phyloP scores from a whole-genome alignment of 2,329 filamentous ascomycete species.

The Pyrenochaeta sp. region DNA sequence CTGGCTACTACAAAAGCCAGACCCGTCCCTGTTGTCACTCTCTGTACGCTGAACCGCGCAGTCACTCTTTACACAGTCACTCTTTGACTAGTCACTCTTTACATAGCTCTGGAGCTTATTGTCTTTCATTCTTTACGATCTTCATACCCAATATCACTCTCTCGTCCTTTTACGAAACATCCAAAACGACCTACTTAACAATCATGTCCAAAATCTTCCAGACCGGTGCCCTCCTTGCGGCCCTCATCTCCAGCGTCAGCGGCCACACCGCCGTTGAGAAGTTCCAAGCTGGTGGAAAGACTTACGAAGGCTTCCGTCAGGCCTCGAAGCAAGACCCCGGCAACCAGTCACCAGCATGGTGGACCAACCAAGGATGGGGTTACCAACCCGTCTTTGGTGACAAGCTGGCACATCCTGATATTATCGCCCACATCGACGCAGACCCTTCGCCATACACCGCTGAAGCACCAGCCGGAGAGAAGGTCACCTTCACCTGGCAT shows the following conservation, averaged over 20 bases:
- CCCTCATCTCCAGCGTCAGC: constrained; percentile 30
- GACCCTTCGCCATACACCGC: constrained; percentile 38
- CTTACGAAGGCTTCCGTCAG: constrained; percentile 38
- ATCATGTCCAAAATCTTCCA: constrained; percentile 39
- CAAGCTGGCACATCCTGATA: constrained; percentile 35
- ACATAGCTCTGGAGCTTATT: constrained; percentile 42
- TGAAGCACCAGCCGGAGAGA: constrained; percentile 34
- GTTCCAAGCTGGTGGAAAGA: constrained; percentile 34
- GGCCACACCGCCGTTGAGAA: constrained; percentile 39
- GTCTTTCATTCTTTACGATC: neutral
- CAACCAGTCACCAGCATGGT: constrained; percentile 41
- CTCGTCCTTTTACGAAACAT: neutral
- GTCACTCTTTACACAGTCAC: constrained; percentile 34
- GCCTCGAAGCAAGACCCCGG: constrained; percentile 32
- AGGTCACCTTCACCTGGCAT: constrained; percentile 43
- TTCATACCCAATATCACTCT: neutral
- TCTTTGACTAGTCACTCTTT: constrained; percentile 36
- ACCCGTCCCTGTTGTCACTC: constrained; percentile 7
- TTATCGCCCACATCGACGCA: constrained; percentile 43
- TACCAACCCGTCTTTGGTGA: constrained; percentile 38
- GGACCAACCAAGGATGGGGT: constrained; percentile 43
- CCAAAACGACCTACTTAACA: constrained; percentile 3
- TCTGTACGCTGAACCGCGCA: constrained; percentile 18
- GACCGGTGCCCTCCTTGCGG: constrained; percentile 35
- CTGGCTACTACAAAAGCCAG: constrained; percentile 28